Base-by-base conservation (phyloP, 2,329 filamentous ascomycete species). In the Seiridium cupressi region DNA sequence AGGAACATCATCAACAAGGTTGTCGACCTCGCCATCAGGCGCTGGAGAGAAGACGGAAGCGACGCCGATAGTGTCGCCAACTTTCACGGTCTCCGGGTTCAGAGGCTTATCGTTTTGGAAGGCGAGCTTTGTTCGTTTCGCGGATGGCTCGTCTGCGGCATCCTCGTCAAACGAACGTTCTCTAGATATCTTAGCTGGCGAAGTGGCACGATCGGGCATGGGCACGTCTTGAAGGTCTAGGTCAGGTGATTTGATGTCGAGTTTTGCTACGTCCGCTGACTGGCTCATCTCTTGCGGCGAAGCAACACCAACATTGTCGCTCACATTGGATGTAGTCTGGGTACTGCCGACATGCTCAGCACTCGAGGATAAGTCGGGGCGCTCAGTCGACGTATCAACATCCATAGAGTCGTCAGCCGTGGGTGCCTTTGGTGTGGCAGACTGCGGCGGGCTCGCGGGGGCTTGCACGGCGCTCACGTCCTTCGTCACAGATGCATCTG, bases 101-200 rank as follows among this genome's bases (percentile, higher is more conserved):
- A 40, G 6, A 8, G 44, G 13, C 8, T 58, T 51, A 34, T 66
- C 66, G 34, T 35, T 58, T 1, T 81, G 78, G 9, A 79, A 79
- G n/a, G 90, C 89, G 0, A 91, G 90, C 76, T 89, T 94, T 44
- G 91, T 86, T 34, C 93, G 88, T 79, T 97, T 97, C 1, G 92
- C 85, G 13, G 85, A 85, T 57, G 89, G 92, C 64, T 92, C 85
- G 9, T 80, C 79, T 11, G 77, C 77, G 1, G 79, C 79, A 64
- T 96, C 92, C 4, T 92, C 88, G 61, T 96, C 92, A 9, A 53
- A n/a, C 8, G 49, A 53, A 11, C 93, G 88, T 65, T 89, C 89
- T 9, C 92, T 87, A 1, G 91, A 82, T 10, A 89, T 71, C 75
- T 93, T 94, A 4, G 55, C 42, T 13, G 67, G 67, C 0, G 70